Conservation (phyloP, 2,329 filamentous ascomycete species). For the Pseudogymnoascus destructans region DNA sequence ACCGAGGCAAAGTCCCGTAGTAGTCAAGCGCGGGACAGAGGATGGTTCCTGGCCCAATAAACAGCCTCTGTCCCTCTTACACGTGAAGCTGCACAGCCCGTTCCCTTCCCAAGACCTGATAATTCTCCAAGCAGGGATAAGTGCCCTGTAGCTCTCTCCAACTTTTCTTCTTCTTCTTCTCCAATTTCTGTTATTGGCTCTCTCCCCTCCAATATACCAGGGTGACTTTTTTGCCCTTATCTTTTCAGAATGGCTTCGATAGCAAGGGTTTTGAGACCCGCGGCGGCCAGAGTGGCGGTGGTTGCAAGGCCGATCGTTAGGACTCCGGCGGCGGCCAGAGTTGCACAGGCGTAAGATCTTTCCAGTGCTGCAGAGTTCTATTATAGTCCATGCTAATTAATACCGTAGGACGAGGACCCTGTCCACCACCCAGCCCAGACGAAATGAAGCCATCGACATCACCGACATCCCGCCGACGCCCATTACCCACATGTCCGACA, state of each 20-base stretch:
- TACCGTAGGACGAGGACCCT: constrained; percentile 36
- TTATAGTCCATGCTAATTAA: background rate
- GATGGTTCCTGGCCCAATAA: constrained; percentile 5
- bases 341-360: constrained; percentile 30
- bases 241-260: constrained; percentile 34
- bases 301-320: constrained; percentile 29
- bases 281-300: constrained; percentile 28
- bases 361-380: background rate
- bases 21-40: background rate
- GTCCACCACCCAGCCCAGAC: constrained; percentile 45
- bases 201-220: background rate
- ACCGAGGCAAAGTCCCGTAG: constrained; percentile 3
- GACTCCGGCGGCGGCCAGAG: constrained; percentile 27
- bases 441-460: constrained; percentile 46
- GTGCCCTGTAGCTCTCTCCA: background rate
- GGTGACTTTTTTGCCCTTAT: background rate
- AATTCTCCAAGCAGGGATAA: constrained; percentile 4
- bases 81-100: constrained; percentile 1
- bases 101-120: constrained; percentile 2
- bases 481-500: constrained; percentile 84
- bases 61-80: background rate
- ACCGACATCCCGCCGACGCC: constrained; percentile 75
- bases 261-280: constrained; percentile 33
- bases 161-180: background rate
- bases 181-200: background rate